Evolutionary conservation across 2,329 filamentous ascomycete genomes (phyloP), one percentile per base, ranked within the genome.

Genomic region (Fusarium chaquense): DNA sequence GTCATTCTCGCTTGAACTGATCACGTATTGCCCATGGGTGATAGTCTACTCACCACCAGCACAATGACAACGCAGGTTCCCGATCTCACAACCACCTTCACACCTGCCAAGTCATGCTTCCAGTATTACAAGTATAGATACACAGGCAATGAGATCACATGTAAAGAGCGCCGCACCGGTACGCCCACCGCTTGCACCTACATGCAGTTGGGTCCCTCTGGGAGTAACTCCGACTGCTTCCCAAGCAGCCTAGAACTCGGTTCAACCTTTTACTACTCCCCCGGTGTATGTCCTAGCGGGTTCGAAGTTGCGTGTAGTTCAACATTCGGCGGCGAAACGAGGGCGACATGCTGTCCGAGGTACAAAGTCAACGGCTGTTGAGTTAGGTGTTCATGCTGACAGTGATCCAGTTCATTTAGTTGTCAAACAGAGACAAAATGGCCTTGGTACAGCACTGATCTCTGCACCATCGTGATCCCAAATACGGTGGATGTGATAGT

Each of bases 391-490:
- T 1, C 22, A 12, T 6, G 13, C 58, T 61, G 43, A 61, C 58
- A 2, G 24, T 6, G 44, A 10, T 44, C 1, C 3, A 61, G 58
- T 43, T 51, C 44, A 15, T 59, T 61, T 18, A 59, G n/a, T 38
- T 61, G 54, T 13, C 58, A 61, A 6, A 61, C 20, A 3, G 58
- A 61, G n/a, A 18, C 10, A 5, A 20, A 24, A 1, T 61, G 44
- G 44, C 58, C 58, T n/a, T 61, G 58, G 58, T 61, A 61, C 24
- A 61, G 54, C 44, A 61, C 58, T 38, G 58, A 59, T 28, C 54
- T 61, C 1, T 61, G 58, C 18, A 61, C 58, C 3, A 44, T 61
- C 3, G 44, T 13, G 2, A 43, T 61, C 0, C 58, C 58, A 28
- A 16, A 10, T 0, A 61, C 58, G 0, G 58, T 61, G 2, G 36